Percentiles rank a stretch among this genome's conserved stretches.
Evolutionary conservation across 805 yeast species (phyloP).

Genomic region (Wickerhamiella vanderwaltii): DNA sequence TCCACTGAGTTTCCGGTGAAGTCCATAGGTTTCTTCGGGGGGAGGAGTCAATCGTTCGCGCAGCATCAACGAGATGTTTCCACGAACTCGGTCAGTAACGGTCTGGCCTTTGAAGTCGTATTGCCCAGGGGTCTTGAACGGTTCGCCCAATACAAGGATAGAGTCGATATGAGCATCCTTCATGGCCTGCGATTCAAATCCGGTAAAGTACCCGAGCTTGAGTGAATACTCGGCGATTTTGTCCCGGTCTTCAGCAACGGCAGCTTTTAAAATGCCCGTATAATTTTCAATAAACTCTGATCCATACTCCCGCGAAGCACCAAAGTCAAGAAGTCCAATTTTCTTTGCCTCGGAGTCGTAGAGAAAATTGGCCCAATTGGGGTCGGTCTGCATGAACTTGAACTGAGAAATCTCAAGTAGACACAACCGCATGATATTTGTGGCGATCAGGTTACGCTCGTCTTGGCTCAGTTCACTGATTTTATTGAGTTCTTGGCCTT

Average conservation of each 20-base stretch:
- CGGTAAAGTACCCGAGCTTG: conserved; percentile 79
- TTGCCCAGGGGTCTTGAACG: conserved; percentile 44
- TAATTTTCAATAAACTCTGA: conserved; percentile 58
- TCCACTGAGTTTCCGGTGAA: conserved; percentile 91
- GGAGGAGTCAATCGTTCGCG: conserved; percentile 90
- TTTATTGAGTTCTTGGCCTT: conserved; percentile 71
- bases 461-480: conserved; percentile 56
- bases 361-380: conserved; percentile 96
- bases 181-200: conserved; percentile 80
- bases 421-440: conserved; percentile 76
- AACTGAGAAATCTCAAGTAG: conserved; percentile 72
- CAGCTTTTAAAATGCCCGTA: conserved; percentile 58
- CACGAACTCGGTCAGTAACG: conserved; percentile 84
- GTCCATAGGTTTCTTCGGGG: conserved; percentile 95
- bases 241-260: conserved; percentile 54
- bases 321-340: conserved; percentile 85
- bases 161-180: conserved; percentile 86
- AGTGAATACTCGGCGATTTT: conserved; percentile 53
- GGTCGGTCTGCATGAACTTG: conserved; percentile 95
- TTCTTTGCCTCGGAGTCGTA: conserved; percentile 59
- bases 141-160: conserved; percentile 83
- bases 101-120: conserved; percentile 78
- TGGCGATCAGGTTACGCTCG: conserved; percentile 68
- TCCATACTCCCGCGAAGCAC: conserved; percentile 77
- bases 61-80: conserved; percentile 78